Percentiles rank a stretch among this genome's conserved stretches.
phyloP scores from a whole-genome alignment of 1,284 basidiomycete species.

The Sporisorium reilianum region DNA sequence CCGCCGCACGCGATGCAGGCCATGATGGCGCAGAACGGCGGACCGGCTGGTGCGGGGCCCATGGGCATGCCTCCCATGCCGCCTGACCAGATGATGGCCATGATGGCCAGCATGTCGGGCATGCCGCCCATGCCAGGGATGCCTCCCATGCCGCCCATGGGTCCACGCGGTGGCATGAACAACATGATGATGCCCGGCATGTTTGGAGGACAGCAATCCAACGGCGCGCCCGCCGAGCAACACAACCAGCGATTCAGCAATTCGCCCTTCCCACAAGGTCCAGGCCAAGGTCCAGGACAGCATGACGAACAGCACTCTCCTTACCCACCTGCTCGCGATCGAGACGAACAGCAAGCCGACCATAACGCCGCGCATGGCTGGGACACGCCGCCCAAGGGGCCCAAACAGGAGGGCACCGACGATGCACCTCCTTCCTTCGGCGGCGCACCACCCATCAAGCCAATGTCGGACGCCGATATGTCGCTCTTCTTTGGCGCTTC shows the following conservation, averaged over 20 bases:
- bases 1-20: constrained; percentile 55
- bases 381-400: constrained; percentile 11
- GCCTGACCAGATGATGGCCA: constrained; percentile 61
- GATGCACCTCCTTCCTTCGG: background rate
- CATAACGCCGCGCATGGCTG: constrained; percentile 9
- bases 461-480: constrained; percentile 44
- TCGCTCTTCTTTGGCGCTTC: constrained; percentile 45
- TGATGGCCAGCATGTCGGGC: constrained; percentile 59
- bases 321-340: constrained; percentile 13
- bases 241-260: constrained; percentile 25
- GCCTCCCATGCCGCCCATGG: constrained; percentile 49
- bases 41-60: constrained; percentile 27
- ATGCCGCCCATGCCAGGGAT: constrained; percentile 40
- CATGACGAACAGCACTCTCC: constrained; percentile 25
- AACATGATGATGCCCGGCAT: constrained; percentile 44
- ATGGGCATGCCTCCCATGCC: constrained; percentile 59
- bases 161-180: constrained; percentile 34
- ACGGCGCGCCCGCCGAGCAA: constrained; percentile 20
- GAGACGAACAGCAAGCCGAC: constrained; percentile 9
- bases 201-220: constrained; percentile 34
- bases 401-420: constrained; percentile 17
- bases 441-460: constrained; percentile 21
- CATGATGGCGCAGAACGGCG: constrained; percentile 54
- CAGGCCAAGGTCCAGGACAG: too few relatives aligned
- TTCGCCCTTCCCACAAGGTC: constrained; percentile 24